Evolutionary conservation across 768 basidiomycete species (phyloP), one percentile per base, ranked within the genome.

Genomic region (Pisolithus tinctorius): DNA sequence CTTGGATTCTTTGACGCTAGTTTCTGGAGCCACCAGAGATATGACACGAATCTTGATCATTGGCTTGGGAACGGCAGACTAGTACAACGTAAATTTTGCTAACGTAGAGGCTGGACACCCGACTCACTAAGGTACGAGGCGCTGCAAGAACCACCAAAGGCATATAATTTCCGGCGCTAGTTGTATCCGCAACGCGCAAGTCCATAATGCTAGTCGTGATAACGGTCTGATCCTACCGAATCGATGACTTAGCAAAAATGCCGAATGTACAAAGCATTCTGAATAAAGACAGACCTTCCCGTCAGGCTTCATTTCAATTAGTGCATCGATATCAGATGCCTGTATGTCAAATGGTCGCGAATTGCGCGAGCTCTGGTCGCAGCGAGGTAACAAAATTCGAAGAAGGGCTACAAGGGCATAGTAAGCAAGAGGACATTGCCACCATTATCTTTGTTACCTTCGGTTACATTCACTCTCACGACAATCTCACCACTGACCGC

Each of bases 1-100:
- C 49, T 76, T 76, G 1, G 89, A 90, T 64, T 93, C 88, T 69
- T 95, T 94, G n/a, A 79, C 73, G 1, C 71, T 74, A 0, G 83
- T 78, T 50, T 76, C 80, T 2, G 82, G 76, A 11, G 83, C 71
- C 2, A 75, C 67, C 2, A 81, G 61, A 0, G 93, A 92, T 9
- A 75, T 74, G 60, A 93, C 81, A n/a, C 79, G 75, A 16, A 86
- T 65, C 52, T 84, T 82, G 44, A 89, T 46, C 23, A 83, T 63
- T 3, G 84, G 75, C 47, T 70, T 76, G 9, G 79, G 67, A 16
- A 70, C 53, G 1, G 71, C 70, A 2, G 69, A 67, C 83, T 85
- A 52, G 27, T 27, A 49, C 5, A 29, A 52, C 25, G 38, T 31
- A 58, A 27, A 54, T 37, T 48, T 53, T 13, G 5, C 37, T 17